Evolutionary conservation across 305 asterid species (phyloP).

Genomic region (Plantago coronopus): DNA sequence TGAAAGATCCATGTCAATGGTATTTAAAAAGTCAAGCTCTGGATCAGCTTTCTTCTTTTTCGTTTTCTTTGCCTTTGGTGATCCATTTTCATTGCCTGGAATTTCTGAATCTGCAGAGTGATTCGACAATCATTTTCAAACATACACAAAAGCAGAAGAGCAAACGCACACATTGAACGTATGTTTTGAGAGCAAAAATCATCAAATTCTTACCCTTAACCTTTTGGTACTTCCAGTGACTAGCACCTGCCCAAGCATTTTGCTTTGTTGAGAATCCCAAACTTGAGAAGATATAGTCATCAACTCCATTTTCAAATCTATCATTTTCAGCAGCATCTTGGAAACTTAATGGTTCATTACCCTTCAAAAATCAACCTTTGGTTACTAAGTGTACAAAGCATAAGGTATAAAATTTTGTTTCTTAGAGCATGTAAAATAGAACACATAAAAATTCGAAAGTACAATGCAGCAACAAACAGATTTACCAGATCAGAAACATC

Average conservation of each 20-base stretch:
- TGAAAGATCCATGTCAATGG: conserved; percentile 51
- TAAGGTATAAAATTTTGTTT: conserved; percentile 12
- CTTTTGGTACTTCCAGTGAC: conserved; percentile 92
- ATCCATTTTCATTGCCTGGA: conserved; percentile 50
- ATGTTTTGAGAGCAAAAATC: conserved; percentile 19
- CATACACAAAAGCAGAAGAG: background rate
- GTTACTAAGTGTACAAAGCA: too few relatives aligned
- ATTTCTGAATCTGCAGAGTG: conserved; percentile 48
- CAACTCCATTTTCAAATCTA: conserved; percentile 67
- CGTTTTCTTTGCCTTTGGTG: conserved; percentile 59
- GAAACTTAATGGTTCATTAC: conserved; percentile 35
- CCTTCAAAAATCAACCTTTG: conserved; percentile 38
- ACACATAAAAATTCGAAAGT: background rate
- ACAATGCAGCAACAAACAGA: conserved; percentile 12
- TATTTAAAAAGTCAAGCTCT: conserved; percentile 65
- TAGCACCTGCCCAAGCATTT: conserved; percentile 99
- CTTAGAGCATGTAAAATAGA: background rate
- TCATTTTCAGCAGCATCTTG: conserved; percentile 53
- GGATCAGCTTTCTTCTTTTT: conserved; percentile 54
- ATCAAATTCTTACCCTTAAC: conserved; percentile 47
- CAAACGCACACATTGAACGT: conserved; percentile 4
- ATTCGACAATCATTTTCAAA: conserved; percentile 19
- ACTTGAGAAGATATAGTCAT: conserved; percentile 65
- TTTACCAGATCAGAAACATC: conserved; percentile 48
- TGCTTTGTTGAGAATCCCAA: conserved; percentile 78